Base-by-base conservation (phyloP, 2,329 filamentous ascomycete species). In the Fusarium temperatum region DNA sequence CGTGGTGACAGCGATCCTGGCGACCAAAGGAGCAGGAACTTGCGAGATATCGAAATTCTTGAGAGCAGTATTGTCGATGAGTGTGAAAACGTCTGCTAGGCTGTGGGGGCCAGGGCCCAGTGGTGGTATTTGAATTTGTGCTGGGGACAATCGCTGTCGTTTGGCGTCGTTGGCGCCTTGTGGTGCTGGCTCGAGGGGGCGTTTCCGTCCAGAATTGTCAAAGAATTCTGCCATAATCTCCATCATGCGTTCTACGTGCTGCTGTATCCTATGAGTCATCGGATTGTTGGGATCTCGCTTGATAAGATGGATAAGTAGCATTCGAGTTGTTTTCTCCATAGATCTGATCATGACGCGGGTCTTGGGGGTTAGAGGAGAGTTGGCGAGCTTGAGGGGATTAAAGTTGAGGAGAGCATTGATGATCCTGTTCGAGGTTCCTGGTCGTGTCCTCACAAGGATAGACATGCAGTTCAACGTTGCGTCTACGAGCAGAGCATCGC, bases 301-400 rank as follows among this genome's bases (percentile, higher is more conserved):
- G 75, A 93, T 87, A 60, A 98, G 86, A 82, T 98, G 95, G 60
- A 95, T 89, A 44, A 98, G 87, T 53, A 99, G 85, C 75, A 95
- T 91, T 77, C 95, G 90, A 7, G 93, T 93, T 30, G 96, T 99
- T 80, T 97, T 94, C 82, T 98, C 96, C 91, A 99, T 96, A 10
- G 96, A 98, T 82, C 92, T 94, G 70, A 97, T 89, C 77, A 96
- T 90, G 68, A 99, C 92, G 77, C 93, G 94, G 56, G 90, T 89
- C 79, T 91, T 94, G 6, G 94, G 89, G 2, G 93, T 96, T 85
- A 97, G 89, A 8, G 93, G 91, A 5, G 90, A 90, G 77, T 90
- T 92, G 64, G 93, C 94, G 73, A 94, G 89, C 82, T 93, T 94
- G 50, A 98, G 85, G 2, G 96, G 96, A 79, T 98, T 98, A 87